phyloP scores from a whole-genome alignment of 441 rosid genomes.

The Jatropha multifida region DNA sequence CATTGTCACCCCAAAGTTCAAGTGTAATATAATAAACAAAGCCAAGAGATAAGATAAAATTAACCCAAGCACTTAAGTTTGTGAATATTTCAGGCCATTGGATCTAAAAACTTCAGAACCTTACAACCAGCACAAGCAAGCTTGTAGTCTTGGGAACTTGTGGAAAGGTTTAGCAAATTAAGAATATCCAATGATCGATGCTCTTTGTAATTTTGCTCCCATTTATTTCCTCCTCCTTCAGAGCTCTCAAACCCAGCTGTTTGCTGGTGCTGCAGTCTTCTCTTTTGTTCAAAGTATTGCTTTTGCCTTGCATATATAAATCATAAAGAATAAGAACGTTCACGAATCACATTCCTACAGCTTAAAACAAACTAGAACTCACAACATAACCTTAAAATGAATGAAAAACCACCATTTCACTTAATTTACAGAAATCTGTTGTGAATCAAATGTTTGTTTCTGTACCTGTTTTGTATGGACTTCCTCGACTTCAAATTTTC shows the following conservation, averaged over 20 bases:
- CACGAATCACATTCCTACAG: no score
- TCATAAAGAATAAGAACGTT: no score
- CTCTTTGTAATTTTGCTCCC: slow-evolving; percentile 31
- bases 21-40: no score
- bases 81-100: no score
- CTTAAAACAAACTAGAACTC: background rate
- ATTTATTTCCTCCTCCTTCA: slow-evolving; percentile 29
- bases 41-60: no score
- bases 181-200: slow-evolving; percentile 79
- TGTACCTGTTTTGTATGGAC: slow-evolving; percentile 60
- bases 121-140: slow-evolving; percentile 40
- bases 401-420: background rate
- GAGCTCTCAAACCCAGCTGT: slow-evolving; percentile 36
- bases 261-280: slow-evolving; percentile 51
- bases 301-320: slow-evolving; percentile 55
- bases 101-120: background rate
- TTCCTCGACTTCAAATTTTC: slow-evolving; percentile 54
- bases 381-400: background rate
- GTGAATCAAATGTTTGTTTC: background rate
- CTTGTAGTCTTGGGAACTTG: slow-evolving; percentile 24
- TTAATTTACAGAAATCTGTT: background rate
- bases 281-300: slow-evolving; percentile 84
- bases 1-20: no score
- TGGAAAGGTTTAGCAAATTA: slow-evolving; percentile 53
- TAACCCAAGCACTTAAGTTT: no score